Evolutionary conservation across 345 rosid species (phyloP).

Genomic region (Bruguiera gymnorhiza): DNA sequence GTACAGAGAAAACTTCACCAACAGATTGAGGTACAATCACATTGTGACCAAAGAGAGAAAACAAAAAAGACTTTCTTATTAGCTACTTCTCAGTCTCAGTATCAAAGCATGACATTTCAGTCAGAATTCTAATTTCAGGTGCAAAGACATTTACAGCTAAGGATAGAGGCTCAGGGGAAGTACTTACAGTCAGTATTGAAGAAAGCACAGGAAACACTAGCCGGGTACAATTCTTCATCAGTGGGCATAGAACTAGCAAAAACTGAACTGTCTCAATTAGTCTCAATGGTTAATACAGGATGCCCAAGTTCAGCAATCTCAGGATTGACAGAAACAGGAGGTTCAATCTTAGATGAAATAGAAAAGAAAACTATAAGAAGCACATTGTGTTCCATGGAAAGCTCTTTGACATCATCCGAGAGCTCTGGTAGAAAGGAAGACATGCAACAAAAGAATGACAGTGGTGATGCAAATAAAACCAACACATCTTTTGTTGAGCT

Average conservation of each 20-base stretch:
- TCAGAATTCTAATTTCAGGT: constrained; percentile 47
- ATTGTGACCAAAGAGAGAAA: too few species aligned
- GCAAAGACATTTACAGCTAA: constrained; percentile 86
- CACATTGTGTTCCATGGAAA: constrained; percentile 62
- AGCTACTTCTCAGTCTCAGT: neutral
- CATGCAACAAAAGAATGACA: constrained; percentile 24
- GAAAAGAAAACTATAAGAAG: constrained; percentile 31
- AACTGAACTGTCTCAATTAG: constrained; percentile 66
- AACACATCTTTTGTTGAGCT: constrained; percentile 40
- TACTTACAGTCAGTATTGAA: constrained; percentile 76
- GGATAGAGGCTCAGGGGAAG: constrained; percentile 97
- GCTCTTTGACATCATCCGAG: constrained; percentile 84
- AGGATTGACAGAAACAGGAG: constrained; percentile 52
- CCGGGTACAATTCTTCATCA: constrained; percentile 61
- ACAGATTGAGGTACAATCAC: constrained; percentile 69
- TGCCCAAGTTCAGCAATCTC: constrained; percentile 59
- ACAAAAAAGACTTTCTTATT: too few species aligned
- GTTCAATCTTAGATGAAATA: constrained; percentile 30
- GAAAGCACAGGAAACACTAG: constrained; percentile 86
- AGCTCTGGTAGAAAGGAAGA: constrained; percentile 55
- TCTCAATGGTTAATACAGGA: constrained; percentile 58
- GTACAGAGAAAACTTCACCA: constrained; percentile 89
- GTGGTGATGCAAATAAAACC: constrained; percentile 17
- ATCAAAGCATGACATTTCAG: constrained; percentile 11
- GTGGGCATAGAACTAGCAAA: constrained; percentile 62